Base-by-base conservation (phyloP, 2,329 filamentous ascomycete genomes). In the Epichloe glyceriae region DNA sequence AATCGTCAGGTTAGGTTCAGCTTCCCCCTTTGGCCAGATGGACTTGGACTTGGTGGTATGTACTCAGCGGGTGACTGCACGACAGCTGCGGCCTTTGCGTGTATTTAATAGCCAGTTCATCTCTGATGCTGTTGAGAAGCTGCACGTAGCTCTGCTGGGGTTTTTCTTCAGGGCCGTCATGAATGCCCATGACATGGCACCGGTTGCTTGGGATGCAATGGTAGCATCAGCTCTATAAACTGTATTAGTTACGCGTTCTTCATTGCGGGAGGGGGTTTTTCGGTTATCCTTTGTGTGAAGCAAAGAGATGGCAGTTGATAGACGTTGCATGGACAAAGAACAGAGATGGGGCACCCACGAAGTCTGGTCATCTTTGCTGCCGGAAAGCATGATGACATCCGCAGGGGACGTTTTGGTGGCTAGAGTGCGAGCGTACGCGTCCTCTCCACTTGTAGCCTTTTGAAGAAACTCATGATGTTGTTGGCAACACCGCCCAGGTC, bases 151-250 rank as follows among this genome's bases (percentile, higher is more conserved):
- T 96, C 73, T 98, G 93, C 64, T 96, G 89, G 0, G 90, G 66
- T 97, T 95, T 78, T 95, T 95, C 73, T 88, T 91, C 58, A 98
- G 78, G 42, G 90, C 85, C 5, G 76, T 85, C 65, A 98, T 90
- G 66, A 98, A 98, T 10, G 93, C 93, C 83, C 87, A 97, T 1
- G 89, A 95, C 93, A 98, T 97, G 63, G 93, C 93, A 49, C 93
- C 93, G 0, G 93, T 97, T 30, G 93, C 91, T 69, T 96, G 80
- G 48, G 89, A 85, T 37, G 78, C 82, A 60, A 97, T 96, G 19
- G 82, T 86, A n/a, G 91, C 90, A 66, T 98, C 93, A 68, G 88
- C 86, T 57, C 89, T 95, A 60, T 53, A 46, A 45, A 50, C 19
- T 3, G 15, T 43, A 22, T 55, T 35, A 41, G 30, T 14, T 11